These are phyloP conservation scores for Alternaria sp. DNA, from an alignment of 2,329 filamentous ascomycete genomes.

Conservation along the genomic window DNA sequence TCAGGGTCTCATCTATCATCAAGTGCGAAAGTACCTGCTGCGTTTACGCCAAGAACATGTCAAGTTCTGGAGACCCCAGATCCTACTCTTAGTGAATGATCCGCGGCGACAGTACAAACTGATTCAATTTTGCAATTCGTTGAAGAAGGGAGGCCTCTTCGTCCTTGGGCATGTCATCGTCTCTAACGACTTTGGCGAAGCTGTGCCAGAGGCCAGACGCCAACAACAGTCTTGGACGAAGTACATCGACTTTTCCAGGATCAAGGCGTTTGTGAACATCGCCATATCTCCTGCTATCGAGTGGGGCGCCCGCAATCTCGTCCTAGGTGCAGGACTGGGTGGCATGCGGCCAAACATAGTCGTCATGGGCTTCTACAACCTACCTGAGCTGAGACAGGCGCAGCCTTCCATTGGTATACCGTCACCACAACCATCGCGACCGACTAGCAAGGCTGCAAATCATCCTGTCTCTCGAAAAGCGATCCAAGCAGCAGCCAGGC, in stretches of 20 bases:
- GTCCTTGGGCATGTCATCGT: slow-evolving; percentile 89
- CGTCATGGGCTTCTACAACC: slow-evolving; percentile 79
- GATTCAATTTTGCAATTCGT: slow-evolving; percentile 88
- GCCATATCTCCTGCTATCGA: slow-evolving; percentile 82
- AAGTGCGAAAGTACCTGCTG: slow-evolving; percentile 86
- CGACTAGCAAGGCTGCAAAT: slow-evolving; percentile 40
- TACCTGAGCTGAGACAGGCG: slow-evolving; percentile 75
- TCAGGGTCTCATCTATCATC: slow-evolving; percentile 86
- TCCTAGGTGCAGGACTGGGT: slow-evolving; percentile 80
- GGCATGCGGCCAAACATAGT: slow-evolving; percentile 92
- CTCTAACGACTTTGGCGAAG: slow-evolving; percentile 78
- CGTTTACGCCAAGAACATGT: slow-evolving; percentile 87
- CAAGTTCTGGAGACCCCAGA: slow-evolving; percentile 92
- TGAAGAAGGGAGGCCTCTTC: slow-evolving; percentile 87
- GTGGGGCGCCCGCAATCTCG: slow-evolving; percentile 85
- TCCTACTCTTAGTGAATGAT: slow-evolving; percentile 83
- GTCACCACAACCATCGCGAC: slow-evolving; percentile 53
- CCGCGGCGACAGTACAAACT: slow-evolving; percentile 81
- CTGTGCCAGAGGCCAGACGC: slow-evolving; percentile 80
- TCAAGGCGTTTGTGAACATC: slow-evolving; percentile 90
- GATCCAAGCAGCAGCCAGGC: slow-evolving; percentile 47
- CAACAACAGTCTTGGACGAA: slow-evolving; percentile 86
- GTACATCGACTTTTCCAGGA: slow-evolving; percentile 84
- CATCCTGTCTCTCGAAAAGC: slow-evolving; percentile 46
- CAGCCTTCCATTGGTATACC: slow-evolving; percentile 66